These are phyloP conservation scores for Leptographium galeiforme DNA, from an alignment of 2,329 filamentous ascomycete species.

Conservation along the genomic window DNA sequence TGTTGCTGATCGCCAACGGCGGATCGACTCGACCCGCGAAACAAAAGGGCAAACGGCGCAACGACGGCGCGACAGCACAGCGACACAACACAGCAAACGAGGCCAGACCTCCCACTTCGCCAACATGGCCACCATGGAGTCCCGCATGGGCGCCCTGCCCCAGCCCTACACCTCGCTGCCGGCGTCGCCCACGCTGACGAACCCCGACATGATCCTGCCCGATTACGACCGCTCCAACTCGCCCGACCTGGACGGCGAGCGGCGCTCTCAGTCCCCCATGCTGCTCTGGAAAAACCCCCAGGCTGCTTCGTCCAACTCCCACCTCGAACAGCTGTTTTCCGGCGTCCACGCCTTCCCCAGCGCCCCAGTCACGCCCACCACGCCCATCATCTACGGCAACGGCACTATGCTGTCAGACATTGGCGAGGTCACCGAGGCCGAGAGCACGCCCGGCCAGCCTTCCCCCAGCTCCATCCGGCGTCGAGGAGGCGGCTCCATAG, in stretches of 20 bases:
- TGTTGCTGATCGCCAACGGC: too few relatives aligned
- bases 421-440: conserved; percentile 39
- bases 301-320: conserved; percentile 16
- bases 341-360: conserved; percentile 23
- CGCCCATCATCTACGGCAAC: conserved; percentile 56
- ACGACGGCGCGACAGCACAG: too few relatives aligned
- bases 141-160: conserved; percentile 16
- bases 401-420: conserved; percentile 58
- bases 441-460: conserved; percentile 31
- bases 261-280: conserved; percentile 33
- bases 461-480: conserved; percentile 12
- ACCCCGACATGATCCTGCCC: conserved; percentile 82
- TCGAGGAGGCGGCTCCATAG: not conserved
- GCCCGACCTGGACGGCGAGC: conserved; percentile 14
- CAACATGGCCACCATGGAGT: conserved; percentile 12
- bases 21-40: too few relatives aligned
- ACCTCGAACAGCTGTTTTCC: conserved; percentile 31
- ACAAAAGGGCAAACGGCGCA: too few relatives aligned
- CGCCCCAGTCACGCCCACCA: conserved; percentile 37
- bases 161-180: conserved; percentile 36
- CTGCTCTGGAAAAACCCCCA: conserved; percentile 38
- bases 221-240: conserved; percentile 19
- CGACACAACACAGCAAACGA: not conserved
- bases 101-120: not conserved
- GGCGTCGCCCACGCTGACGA: conserved; percentile 75